phyloP scores from a whole-genome alignment of 148 eudicot genomes.

The Salicornia ramosissima region DNA sequence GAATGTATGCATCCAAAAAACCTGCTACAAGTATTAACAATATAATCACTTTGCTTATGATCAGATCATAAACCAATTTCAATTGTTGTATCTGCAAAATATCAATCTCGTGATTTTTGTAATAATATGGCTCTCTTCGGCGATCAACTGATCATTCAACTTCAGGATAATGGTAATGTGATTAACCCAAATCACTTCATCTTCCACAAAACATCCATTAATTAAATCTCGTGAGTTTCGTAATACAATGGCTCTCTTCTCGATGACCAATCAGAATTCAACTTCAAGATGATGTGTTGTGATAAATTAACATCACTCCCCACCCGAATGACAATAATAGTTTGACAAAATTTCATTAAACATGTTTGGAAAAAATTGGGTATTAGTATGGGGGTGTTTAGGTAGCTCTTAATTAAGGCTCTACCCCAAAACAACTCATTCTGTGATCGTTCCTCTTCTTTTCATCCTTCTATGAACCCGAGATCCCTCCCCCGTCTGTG shows the following conservation, averaged over 20 bases:
- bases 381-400: neutral
- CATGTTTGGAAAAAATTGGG: slow-evolving; percentile 4
- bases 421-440: neutral
- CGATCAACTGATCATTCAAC: neutral
- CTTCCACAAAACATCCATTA: neutral
- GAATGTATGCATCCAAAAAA: neutral
- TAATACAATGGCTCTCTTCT: too few relatives aligned
- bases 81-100: neutral
- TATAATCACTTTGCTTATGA: neutral
- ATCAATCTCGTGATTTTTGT: neutral
- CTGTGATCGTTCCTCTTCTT: neutral
- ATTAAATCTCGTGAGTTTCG: too few relatives aligned
- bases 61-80: neutral
- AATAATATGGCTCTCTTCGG: neutral
- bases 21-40: neutral
- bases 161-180: neutral
- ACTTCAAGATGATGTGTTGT: too few relatives aligned
- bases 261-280: too few relatives aligned
- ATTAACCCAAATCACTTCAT: slow-evolving; percentile 1
- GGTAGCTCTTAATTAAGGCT: neutral
- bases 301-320: neutral
- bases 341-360: too few relatives aligned
- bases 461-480: neutral
- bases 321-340: neutral
- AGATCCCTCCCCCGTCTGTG: neutral